Conservation (phyloP, 495 filamentous ascomycete genomes). For the Entonaema liquescens region DNA sequence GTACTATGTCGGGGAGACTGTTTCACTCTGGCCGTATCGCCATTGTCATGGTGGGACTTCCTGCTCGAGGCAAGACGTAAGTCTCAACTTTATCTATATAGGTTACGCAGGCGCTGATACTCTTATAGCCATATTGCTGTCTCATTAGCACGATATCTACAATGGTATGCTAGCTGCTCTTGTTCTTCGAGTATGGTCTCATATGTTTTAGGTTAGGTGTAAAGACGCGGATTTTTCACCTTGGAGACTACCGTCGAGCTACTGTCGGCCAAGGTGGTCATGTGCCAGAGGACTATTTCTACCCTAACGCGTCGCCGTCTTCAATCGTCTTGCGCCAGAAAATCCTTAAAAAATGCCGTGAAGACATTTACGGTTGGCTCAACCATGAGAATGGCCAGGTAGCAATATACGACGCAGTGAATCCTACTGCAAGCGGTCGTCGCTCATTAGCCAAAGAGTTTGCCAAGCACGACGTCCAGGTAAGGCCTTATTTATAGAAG, state of each 20-base stretch:
- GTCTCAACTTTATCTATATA: slow-evolving; percentile 43
- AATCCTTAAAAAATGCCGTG: slow-evolving; percentile 95
- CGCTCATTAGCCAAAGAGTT: slow-evolving; percentile 93
- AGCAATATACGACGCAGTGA: slow-evolving; percentile 99
- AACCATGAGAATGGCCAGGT: slow-evolving; percentile 98
- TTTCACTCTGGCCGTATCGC: slow-evolving; percentile 98
- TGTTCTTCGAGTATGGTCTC: slow-evolving; percentile 14
- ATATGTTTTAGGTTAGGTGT: slow-evolving; percentile 79
- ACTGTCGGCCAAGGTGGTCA: slow-evolving; percentile 85
- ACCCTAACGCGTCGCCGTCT: slow-evolving; percentile 87
- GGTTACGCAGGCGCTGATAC: slow-evolving; percentile 35
- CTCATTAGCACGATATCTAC: slow-evolving; percentile 90
- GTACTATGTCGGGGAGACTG: slow-evolving; percentile 93
- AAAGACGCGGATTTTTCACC: slow-evolving; percentile 96
- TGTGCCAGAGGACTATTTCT: slow-evolving; percentile 98
- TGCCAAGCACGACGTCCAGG: slow-evolving; percentile 92
- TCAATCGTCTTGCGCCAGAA: slow-evolving; percentile 92
- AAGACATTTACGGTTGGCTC: slow-evolving; percentile 95
- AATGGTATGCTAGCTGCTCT: slow-evolving; percentile 70
- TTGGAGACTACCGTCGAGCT: slow-evolving; percentile 94
- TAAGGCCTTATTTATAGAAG: slow-evolving; percentile 47
- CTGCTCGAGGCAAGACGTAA: slow-evolving; percentile 95
- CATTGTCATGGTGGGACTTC: slow-evolving; percentile 95
- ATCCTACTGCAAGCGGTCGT: slow-evolving; percentile 84
- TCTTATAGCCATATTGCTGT: slow-evolving; percentile 85